phyloP scores from a whole-genome alignment of 2,329 filamentous ascomycete species.

The Taxawa tesnikishii region DNA sequence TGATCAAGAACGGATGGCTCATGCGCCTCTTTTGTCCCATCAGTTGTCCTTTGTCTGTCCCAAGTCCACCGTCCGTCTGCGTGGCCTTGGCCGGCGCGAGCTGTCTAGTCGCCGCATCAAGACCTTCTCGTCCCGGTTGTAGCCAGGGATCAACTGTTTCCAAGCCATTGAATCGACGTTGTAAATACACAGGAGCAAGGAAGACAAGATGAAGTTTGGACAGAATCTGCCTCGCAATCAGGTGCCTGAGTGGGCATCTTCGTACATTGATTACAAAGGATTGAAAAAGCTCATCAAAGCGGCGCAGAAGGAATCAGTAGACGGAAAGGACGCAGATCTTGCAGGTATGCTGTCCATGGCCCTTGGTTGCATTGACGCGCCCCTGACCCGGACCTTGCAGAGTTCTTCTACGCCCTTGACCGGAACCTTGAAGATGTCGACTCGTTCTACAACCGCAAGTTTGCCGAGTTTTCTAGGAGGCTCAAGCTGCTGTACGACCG shows the following conservation, averaged over 20 bases:
- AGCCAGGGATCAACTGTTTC: neutral
- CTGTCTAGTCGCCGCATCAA: neutral
- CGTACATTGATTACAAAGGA: conserved; percentile 81
- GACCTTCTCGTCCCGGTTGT: neutral
- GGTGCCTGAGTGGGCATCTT: conserved; percentile 74
- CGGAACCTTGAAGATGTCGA: conserved; percentile 96
- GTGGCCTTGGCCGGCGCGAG: conserved; percentile 1
- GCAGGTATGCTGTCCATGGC: conserved; percentile 80
- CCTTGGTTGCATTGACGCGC: no score
- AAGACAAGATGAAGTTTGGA: conserved; percentile 33
- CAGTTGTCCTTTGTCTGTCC: conserved; percentile 3
- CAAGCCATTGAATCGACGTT: neutral
- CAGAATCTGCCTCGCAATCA: conserved; percentile 62
- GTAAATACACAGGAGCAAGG: neutral
- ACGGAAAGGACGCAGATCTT: conserved; percentile 69
- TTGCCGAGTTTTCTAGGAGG: conserved; percentile 69
- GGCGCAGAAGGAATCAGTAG: conserved; percentile 45
- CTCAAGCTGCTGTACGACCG: conserved; percentile 77
- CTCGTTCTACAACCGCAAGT: conserved; percentile 93
- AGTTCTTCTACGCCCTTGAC: conserved; percentile 94
- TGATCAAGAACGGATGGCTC: conserved; percentile 6
- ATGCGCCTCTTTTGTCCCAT: neutral
- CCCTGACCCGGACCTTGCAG: no score
- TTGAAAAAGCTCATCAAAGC: conserved; percentile 94
- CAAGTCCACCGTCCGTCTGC: conserved; percentile 7